These are phyloP conservation scores for Neurospora africana DNA, from an alignment of 495 filamentous ascomycete species.

Conservation along the genomic window DNA sequence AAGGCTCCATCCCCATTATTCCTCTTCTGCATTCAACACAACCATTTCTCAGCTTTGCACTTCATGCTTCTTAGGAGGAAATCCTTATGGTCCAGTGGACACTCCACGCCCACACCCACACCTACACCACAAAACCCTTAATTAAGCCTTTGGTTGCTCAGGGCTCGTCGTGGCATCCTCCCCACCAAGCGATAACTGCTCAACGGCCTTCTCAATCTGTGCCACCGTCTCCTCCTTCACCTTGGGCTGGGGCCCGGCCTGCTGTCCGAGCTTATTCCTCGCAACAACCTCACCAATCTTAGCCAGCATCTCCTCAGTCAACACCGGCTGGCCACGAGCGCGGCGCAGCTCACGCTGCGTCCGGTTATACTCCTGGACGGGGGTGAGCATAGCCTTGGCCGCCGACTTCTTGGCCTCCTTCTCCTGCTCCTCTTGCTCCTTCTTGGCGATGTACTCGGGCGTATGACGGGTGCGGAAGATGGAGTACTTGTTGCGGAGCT, in stretches of 20 bases:
- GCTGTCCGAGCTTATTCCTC: constrained; percentile 28
- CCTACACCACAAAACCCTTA: too few species aligned
- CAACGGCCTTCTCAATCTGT: constrained; percentile 10
- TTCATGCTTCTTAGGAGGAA: background rate
- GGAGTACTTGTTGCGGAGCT: constrained; percentile 77
- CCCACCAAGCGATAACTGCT: constrained; percentile 11
- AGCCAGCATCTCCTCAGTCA: constrained; percentile 51
- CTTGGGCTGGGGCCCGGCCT: background rate
- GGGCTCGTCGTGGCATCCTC: constrained; percentile 3
- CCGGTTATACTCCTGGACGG: constrained; percentile 41
- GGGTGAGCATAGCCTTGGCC: constrained; percentile 44
- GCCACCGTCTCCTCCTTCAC: background rate
- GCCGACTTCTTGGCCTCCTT: constrained; percentile 44
- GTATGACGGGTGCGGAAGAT: constrained; percentile 77
- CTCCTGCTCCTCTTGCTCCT: constrained; percentile 50
- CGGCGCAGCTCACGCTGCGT: constrained; percentile 32
- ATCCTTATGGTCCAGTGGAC: background rate
- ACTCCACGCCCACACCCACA: background rate
- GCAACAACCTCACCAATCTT: constrained; percentile 58
- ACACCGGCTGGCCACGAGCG: constrained; percentile 35
- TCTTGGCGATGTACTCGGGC: constrained; percentile 49
- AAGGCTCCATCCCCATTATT: background rate
- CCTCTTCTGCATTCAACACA: background rate
- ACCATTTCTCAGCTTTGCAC: background rate
- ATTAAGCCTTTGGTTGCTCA: constrained; percentile 8